Percentiles rank a stretch among this genome's conserved stretches.
These are phyloP conservation scores for Apodospora peruviana DNA, from an alignment of 495 filamentous ascomycete genomes.

Conservation along the genomic window DNA sequence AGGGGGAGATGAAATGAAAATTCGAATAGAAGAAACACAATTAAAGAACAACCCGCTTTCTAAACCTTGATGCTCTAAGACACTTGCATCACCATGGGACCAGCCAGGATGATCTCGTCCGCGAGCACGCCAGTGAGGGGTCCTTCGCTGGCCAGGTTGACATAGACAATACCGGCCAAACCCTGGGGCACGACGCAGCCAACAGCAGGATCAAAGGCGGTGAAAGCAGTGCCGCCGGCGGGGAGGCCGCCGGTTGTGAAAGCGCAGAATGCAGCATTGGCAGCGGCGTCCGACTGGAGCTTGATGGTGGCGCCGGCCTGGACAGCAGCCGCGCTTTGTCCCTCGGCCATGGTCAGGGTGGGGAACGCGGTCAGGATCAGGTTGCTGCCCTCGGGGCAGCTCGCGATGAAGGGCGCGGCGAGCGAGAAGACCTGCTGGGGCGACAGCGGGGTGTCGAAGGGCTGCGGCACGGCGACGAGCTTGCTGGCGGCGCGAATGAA, in stretches of 20 bases:
- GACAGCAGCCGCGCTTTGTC: conserved; percentile 38
- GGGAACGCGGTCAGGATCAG: conserved; percentile 55
- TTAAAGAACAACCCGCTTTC: background rate
- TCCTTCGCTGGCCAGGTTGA: conserved; percentile 43
- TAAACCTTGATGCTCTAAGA: conserved; percentile 26
- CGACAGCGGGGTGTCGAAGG: conserved; percentile 55
- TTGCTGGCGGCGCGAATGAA: conserved; percentile 48
- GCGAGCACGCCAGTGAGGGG: conserved; percentile 38
- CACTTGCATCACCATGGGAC: conserved; percentile 45
- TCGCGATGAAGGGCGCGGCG: conserved; percentile 56
- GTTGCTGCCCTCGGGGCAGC: conserved; percentile 52
- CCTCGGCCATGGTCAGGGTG: conserved; percentile 43
- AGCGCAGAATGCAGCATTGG: conserved; percentile 44
- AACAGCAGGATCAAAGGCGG: conserved; percentile 34
- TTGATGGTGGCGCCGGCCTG: conserved; percentile 37
- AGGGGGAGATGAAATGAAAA: too few relatives aligned
- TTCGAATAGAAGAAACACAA: background rate
- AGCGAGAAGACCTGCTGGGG: conserved; percentile 57
- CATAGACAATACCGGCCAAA: conserved; percentile 50
- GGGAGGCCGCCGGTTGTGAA: conserved; percentile 49
- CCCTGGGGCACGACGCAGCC: conserved; percentile 48
- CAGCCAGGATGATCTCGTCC: conserved; percentile 48
- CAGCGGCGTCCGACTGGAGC: conserved; percentile 36
- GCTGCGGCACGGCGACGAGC: conserved; percentile 47
- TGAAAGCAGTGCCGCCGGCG: conserved; percentile 51